Base-by-base conservation (phyloP, 441 rosid species). In the Syzygium malaccense region DNA sequence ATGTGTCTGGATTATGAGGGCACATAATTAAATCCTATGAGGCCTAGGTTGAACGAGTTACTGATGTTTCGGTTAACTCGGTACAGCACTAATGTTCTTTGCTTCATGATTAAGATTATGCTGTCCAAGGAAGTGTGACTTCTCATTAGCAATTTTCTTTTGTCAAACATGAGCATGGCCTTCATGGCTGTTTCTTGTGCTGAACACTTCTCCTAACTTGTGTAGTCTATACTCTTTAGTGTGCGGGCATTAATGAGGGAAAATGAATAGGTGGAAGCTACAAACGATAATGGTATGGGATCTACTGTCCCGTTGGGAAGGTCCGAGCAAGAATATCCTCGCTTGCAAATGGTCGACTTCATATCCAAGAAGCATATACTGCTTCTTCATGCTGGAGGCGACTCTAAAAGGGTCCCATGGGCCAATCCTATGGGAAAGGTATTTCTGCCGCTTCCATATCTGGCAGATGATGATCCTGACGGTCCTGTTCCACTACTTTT, bases 371-470 rank as follows among this genome's bases (percentile, higher is more conserved):
- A 94, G 91, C 98, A 96, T 93, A 95, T 98, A 86, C 90, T 98
- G 83, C 91, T 98, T 94, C 98, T 97, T 93, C 99, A 97, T 93
- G 99, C 99, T 88, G 99, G 99, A 89, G 99, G 99, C 87, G 99
- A 98, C 93, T 98, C 99, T 80, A 98, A 98, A 93, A 94, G 99
- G 89, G 98, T 98, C 14, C 99, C 99, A 2, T 98, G 99, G 99
- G 99, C 99, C 14, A 98, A 98, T 89, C 99, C 99, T 87, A 97
- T 98, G 99, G 99, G 98, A 78, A 98, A 98, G 91, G 97, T 97
- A 45, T 98, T 97, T 92, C 92, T 97, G 55, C 99, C 99, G 23
- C 98, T 98, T 85, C 99, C 99, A 30, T 98, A 90, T 93, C 93
- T 98, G 92, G 99, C 99, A 62, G 93, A 95, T 37, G 97, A 98